Evolutionary conservation across 2,329 filamentous ascomycete species (phyloP), one percentile per base, ranked within the genome.

Genomic region (Amauroascus verrucosus): DNA sequence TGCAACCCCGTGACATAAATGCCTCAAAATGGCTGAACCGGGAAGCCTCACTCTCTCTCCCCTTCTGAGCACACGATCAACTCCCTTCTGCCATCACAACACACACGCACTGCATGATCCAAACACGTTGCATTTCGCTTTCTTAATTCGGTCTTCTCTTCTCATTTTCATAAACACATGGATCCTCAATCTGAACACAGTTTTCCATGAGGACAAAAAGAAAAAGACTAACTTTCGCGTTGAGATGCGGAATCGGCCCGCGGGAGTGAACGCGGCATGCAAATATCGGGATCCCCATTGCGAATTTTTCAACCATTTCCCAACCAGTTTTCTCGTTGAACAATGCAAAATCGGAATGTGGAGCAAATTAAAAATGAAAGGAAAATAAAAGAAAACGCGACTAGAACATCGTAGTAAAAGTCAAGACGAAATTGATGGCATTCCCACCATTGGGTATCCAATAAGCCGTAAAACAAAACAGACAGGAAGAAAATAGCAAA

Each of bases 11-110:
- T 37, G 46, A 48, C 46, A 16, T 32, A 51, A 51, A 51, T 51
- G 48, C 48, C 48, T 32, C 35, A 51, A 51, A 51, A 51, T 51
- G 48, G 37, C 48, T 32, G 24, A 51, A 35, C 14, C 33, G 33
- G 14, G 6, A 30, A 30, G 9, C n/a, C n/a, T n/a, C n/a, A 30
- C 26, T 30, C 26, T 30, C 26, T 30, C 26, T 35, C 33, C 33
- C 30, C 30, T 32, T 32, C 30, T 32, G 30, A 30, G 26, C 26
- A 30, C 26, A 30, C 26, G 26, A n/a, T 32, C 28, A 11, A 11
- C 32, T 35, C 32, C 32, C 32, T 3, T 3, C 8, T 3, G 7
- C 13, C 6, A 14, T 13, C 6, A 35, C 32, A 13, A 14, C 32
- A 35, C 3, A 35, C 28, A 32, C 28, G 11, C 28, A 32, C n/a